A percentile compares a stretch with the other conserved stretches of the same genome.
Conservation (phyloP, 805 yeast species). For the Sporopachydermia quercuum region DNA sequence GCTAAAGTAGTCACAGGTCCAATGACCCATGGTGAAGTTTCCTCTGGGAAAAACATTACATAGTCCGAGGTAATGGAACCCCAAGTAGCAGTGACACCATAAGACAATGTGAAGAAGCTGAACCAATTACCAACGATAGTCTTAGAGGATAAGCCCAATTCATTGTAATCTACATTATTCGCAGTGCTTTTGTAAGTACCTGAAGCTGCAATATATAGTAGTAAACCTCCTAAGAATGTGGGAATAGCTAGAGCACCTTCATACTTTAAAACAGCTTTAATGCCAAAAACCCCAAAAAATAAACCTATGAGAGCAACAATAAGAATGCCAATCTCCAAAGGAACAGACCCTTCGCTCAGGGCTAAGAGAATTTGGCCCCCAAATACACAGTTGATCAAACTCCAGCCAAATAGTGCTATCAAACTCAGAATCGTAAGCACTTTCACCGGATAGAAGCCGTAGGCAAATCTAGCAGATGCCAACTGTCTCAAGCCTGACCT, state of each 20-base stretch:
- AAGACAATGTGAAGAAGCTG: constrained; percentile 56
- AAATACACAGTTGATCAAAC: constrained; percentile 77
- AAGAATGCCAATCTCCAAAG: constrained; percentile 60
- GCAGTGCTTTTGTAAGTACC: constrained; percentile 25
- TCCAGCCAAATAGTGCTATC: constrained; percentile 80
- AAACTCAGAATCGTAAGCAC: constrained; percentile 58
- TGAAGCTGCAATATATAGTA: constrained; percentile 38
- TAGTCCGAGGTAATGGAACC: constrained; percentile 79
- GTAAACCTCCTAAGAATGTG: constrained; percentile 47
- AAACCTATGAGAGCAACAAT: constrained; percentile 53
- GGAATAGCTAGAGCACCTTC: constrained; percentile 60
- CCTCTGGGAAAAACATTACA: constrained; percentile 67
- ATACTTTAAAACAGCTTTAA: constrained; percentile 49
- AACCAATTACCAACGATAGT: constrained; percentile 55
- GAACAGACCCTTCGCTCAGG: constrained; percentile 48
- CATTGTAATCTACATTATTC: constrained; percentile 23
- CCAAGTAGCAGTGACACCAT: constrained; percentile 80
- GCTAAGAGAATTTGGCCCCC: constrained; percentile 74
- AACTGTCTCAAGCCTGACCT: constrained; percentile 81
- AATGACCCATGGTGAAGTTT: constrained; percentile 37
- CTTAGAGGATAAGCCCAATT: constrained; percentile 15
- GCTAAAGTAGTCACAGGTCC: constrained; percentile 52
- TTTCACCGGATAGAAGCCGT: constrained; percentile 79
- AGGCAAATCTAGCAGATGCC: constrained; percentile 66
- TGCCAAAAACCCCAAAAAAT: constrained; percentile 63